A percentile compares a stretch with the other conserved stretches of the same genome.
These are phyloP conservation scores for Pseudocercospora pini-densiflorae DNA, from an alignment of 2,329 filamentous ascomycete species.

Conservation along the genomic window DNA sequence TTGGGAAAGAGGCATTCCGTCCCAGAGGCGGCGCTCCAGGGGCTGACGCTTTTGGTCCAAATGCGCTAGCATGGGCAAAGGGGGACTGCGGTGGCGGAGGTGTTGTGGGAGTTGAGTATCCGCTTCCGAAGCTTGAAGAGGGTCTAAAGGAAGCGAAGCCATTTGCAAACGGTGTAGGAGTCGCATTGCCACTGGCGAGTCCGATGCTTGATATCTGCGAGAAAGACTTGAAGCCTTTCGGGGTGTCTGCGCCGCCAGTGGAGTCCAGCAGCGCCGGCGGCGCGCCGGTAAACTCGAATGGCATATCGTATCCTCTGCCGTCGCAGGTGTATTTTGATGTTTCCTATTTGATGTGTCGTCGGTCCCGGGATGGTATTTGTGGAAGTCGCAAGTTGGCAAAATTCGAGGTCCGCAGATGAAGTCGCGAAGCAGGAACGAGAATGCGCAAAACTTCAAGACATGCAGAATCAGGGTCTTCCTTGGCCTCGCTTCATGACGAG, in stretches of 20 bases:
- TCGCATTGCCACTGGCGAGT: conserved; percentile 1
- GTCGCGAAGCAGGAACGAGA: neutral
- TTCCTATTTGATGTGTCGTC: neutral
- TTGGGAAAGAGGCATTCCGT: neutral
- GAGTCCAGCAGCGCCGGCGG: conserved; percentile 15
- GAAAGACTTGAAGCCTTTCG: conserved; percentile 12
- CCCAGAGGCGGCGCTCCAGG: neutral
- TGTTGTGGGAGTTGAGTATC: neutral
- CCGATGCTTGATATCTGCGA: neutral
- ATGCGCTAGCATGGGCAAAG: neutral
- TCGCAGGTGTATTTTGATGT: neutral
- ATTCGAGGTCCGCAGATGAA: neutral
- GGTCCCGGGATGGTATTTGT: neutral
- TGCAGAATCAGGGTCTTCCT: neutral
- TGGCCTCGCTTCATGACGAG: conserved; percentile 1
- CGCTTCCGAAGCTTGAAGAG: neutral
- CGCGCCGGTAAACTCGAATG: conserved; percentile 27
- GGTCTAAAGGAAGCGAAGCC: neutral
- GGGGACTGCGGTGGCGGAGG: neutral
- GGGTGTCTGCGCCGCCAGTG: neutral
- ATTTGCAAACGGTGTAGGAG: neutral
- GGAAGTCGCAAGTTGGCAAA: neutral
- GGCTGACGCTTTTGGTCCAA: neutral
- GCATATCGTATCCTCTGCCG: conserved; percentile 15
- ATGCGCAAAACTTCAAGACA: neutral